phyloP scores from a whole-genome alignment of 1,284 basidiomycete genomes.

The Wallemia mellicola region DNA sequence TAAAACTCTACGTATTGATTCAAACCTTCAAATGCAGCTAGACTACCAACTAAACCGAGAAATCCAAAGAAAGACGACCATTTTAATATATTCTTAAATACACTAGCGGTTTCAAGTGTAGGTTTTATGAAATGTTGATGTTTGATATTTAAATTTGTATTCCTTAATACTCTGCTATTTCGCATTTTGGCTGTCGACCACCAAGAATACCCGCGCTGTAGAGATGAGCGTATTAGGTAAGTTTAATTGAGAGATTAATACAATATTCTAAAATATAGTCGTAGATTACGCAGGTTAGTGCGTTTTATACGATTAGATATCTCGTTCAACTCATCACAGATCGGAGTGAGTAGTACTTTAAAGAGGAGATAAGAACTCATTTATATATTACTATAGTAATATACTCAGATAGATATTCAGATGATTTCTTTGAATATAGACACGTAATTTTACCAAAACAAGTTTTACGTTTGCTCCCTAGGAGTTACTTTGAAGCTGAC shows the following conservation, averaged over 20 bases:
- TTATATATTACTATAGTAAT: not conserved
- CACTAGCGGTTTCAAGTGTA: not conserved
- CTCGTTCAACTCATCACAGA: not conserved
- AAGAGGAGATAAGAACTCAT: not conserved
- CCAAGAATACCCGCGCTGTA: not conserved
- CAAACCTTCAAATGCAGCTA: not conserved
- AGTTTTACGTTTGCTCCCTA: slow-evolving; percentile 56
- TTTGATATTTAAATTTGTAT: not conserved
- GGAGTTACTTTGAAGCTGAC: slow-evolving; percentile 28
- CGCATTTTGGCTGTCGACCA: not conserved
- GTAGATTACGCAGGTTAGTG: not conserved
- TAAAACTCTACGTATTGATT: not conserved
- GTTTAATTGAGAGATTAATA: not conserved
- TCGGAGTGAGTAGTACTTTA: not conserved
- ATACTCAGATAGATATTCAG: slow-evolving; percentile 17
- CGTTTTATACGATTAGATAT: not conserved
- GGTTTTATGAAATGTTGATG: not conserved
- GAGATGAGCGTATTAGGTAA: slow-evolving; percentile 1
- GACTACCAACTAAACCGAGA: not conserved
- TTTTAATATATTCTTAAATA: not conserved
- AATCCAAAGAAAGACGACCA: not conserved
- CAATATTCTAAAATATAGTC: not conserved
- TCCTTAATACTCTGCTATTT: not conserved
- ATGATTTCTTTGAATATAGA: slow-evolving; percentile 33
- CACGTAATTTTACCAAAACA: slow-evolving; percentile 76